These are phyloP conservation scores for Xylaria sp. DNA, from an alignment of 2,329 filamentous ascomycete species.

Conservation along the genomic window DNA sequence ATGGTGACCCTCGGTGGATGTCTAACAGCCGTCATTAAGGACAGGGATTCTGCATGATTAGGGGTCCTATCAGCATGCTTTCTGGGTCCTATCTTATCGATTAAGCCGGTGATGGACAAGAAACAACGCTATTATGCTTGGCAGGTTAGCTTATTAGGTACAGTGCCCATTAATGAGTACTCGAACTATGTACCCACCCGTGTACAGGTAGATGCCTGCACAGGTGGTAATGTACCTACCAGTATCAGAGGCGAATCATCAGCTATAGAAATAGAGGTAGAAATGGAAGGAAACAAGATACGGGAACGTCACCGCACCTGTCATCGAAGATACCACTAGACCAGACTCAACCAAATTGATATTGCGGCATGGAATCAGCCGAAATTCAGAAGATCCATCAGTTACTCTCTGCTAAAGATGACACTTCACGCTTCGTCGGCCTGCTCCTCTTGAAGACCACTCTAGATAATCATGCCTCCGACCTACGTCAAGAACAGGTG, in stretches of 20 bases:
- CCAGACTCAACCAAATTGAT: not conserved
- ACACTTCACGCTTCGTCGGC: conserved; percentile 76
- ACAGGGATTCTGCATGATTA: conserved; percentile 28
- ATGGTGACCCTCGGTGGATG: not conserved
- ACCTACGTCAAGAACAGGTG: conserved; percentile 61
- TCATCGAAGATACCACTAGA: not conserved
- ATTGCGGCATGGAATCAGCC: conserved; percentile 25
- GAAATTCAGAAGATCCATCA: conserved; percentile 62
- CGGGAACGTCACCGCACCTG: not conserved
- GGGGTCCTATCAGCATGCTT: conserved; percentile 11
- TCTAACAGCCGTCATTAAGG: conserved; percentile 9
- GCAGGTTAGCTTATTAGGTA: no score
- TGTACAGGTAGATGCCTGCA: no score
- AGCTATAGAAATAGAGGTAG: not conserved
- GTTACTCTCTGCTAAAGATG: conserved; percentile 69
- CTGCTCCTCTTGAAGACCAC: conserved; percentile 73
- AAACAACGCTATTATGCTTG: no score
- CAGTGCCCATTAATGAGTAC: not conserved
- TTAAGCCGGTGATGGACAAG: not conserved
- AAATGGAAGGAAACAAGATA: not conserved
- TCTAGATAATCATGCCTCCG: conserved; percentile 66
- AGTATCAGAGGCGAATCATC: no score
- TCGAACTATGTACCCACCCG: no score
- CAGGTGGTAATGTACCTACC: no score
- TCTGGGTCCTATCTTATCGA: conserved; percentile 18